Base-by-base conservation (phyloP, 139 green algal genomes). In the Micractinium conductrix region DNA sequence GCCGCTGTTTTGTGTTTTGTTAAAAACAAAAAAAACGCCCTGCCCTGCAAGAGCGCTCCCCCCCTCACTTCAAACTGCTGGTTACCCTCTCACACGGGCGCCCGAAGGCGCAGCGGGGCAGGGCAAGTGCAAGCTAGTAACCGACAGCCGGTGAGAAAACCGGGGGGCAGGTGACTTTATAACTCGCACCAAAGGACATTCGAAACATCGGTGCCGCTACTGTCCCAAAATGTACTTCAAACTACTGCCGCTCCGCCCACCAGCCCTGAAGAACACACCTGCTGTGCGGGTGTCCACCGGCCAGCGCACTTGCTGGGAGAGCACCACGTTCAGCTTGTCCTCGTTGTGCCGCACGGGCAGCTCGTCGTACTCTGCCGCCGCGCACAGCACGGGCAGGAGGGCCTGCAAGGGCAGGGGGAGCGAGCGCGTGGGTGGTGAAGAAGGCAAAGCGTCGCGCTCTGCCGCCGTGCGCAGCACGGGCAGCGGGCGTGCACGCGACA, bases 281-380 rank as follows among this genome's bases (percentile, higher is more conserved):
- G 81, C 76, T 6, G 91, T 92, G 28, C 89, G 85, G 19, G 80
- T 37, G 88, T 98, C 92, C 22, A 93, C 69, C 0, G 53, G 69
- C 81, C 87, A 92, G 17, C 90, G 83, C 62, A 97, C 95, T 24
- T 88, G 35, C 50, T 85, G 68, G 7, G 93, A 86, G 55, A 99
- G 88, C 24, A 92, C 58, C 9, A 81, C 81, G 84, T 99, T 99
- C 62, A 99, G 86, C 80, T 94, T 94, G 88, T 99, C 97, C 87
- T 99, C 97, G 83, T 99, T 99, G 91, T 99, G 97, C 0, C 97
- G 90, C 78, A 99, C 97, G 0, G 97, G 97, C 76, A 99, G 89
- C 86, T 99, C 96, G 87, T 98, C 94, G 85, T 95, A 99, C 93
- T 99, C 97, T 19, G 93, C 78, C 10, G 91, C 93, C 19, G 65